Conservation (phyloP, 495 filamentous ascomycete genomes). For the Amniculicola lignicola region DNA sequence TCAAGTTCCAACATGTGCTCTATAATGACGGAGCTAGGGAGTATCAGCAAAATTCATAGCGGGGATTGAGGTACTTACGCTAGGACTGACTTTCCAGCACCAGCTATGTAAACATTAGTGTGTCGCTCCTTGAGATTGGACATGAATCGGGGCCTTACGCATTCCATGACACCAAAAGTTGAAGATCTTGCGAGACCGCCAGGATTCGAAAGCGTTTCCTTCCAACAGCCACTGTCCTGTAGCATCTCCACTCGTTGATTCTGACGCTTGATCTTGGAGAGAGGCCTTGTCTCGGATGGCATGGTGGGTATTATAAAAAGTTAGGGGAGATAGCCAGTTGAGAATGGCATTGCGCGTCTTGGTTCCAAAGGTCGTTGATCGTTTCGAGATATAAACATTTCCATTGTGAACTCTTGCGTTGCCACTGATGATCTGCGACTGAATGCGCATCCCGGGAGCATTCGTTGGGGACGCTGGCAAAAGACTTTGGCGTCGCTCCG, state of each 20-base stretch:
- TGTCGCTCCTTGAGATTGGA: no score
- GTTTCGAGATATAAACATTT: background rate
- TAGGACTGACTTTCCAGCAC: background rate
- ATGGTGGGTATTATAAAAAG: background rate
- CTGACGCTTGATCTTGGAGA: background rate
- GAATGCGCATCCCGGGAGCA: no score
- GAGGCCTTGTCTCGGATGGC: background rate
- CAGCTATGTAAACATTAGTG: background rate
- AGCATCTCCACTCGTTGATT: background rate
- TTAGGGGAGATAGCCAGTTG: background rate
- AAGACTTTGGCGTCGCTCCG: no score
- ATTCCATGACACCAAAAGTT: background rate
- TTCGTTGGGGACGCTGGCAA: no score
- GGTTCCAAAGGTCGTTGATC: background rate
- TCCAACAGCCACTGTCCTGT: background rate
- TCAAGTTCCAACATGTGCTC: background rate
- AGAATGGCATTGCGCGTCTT: background rate
- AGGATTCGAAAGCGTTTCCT: background rate
- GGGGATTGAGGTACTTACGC: background rate
- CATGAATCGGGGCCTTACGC: background rate
- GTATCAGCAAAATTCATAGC: background rate
- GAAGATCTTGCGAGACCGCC: background rate
- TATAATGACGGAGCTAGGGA: background rate
- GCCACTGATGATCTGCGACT: background rate
- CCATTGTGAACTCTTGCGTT: background rate